These are phyloP conservation scores for Wickerhamiella australiensis DNA, from an alignment of 805 yeast species.

Conservation along the genomic window DNA sequence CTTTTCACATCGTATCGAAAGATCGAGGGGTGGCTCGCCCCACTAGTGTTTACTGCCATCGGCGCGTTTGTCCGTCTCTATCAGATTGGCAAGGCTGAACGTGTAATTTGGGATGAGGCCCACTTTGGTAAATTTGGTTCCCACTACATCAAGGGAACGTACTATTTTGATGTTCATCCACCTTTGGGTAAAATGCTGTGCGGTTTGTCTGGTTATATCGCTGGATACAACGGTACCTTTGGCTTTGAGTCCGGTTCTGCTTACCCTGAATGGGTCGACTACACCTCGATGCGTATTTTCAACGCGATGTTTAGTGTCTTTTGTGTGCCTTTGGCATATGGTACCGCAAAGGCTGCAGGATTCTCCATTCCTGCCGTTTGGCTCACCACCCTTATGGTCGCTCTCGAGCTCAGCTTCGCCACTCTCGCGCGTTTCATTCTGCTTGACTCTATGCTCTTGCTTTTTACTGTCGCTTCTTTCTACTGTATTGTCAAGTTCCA, in stretches of 20 bases:
- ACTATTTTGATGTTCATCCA: conserved; percentile 94
- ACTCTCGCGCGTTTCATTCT: conserved; percentile 82
- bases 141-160: conserved; percentile 70
- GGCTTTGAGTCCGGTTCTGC: conserved; percentile 81
- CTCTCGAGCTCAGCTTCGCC: conserved; percentile 66
- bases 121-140: conserved; percentile 40
- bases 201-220: conserved; percentile 78
- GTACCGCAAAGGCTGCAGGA: conserved; percentile 74
- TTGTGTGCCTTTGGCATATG: conserved; percentile 72
- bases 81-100: conserved; percentile 54
- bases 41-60: conserved; percentile 46
- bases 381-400: conserved; percentile 55
- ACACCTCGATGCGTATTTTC: conserved; percentile 71
- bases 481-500: conserved; percentile 70
- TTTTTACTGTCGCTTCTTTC: conserved; percentile 71
- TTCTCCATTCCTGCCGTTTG: conserved; percentile 55
- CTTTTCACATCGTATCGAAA: conserved; percentile 21
- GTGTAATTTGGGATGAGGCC: conserved; percentile 52
- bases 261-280: conserved; percentile 68
- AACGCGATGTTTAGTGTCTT: conserved; percentile 66
- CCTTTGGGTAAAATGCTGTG: conserved; percentile 91
- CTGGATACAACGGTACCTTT: conserved; percentile 85
- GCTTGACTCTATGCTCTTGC: conserved; percentile 77
- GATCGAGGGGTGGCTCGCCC: conserved; percentile 33
- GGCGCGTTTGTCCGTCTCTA: conserved; percentile 69